Base-by-base conservation (phyloP, 805 yeast genomes). In the Ogataea trehaloabstinens region DNA sequence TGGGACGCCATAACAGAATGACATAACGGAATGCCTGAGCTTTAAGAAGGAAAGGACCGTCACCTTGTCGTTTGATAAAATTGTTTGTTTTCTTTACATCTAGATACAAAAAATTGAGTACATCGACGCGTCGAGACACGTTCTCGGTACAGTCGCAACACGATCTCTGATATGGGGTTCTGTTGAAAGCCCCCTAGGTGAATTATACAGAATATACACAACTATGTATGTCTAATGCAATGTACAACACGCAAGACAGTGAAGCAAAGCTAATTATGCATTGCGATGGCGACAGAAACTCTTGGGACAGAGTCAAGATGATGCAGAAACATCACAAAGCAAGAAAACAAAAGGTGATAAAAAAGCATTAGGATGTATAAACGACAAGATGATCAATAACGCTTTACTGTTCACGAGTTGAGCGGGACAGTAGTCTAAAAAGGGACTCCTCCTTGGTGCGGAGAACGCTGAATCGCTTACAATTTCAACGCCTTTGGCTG, bases 401-500 rank as follows among this genome's bases (percentile, higher is more conserved):
- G 34, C 20, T 25, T 18, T 34, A 35, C 33, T 42, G 35, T 34
- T 38, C 46, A 47, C 60, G 63, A 56, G 63, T 58, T 58, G 63
- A 58, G 60, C 63, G 58, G 46, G 45, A 21, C 20, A 24, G 17
- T 12, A 8, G 33, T 30, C 33, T 30, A 30, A 30, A 18, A 30
- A 10, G 19, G 8, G 22, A 8, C 13, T 13, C 16, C 8, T 28
- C 16, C 8, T 13, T 12, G 31, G 31, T 28, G 16, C 13, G 31
- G n/a, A 27, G 25, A 22, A 22, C 16, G 17, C 16, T 22, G 25
- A 8, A 8, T 8, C 11, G 52, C 44, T 70, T 80, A 84, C 47
- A 73, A 74, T 55, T 68, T 70, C 67, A 85, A 78, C 58, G 74
- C 72, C 76, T 84, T 88, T 72, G 97, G 96, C 73, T 86, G 81